Evolutionary conservation across 768 basidiomycete species (phyloP).

Genomic region (Tricholoma flavovirens): DNA sequence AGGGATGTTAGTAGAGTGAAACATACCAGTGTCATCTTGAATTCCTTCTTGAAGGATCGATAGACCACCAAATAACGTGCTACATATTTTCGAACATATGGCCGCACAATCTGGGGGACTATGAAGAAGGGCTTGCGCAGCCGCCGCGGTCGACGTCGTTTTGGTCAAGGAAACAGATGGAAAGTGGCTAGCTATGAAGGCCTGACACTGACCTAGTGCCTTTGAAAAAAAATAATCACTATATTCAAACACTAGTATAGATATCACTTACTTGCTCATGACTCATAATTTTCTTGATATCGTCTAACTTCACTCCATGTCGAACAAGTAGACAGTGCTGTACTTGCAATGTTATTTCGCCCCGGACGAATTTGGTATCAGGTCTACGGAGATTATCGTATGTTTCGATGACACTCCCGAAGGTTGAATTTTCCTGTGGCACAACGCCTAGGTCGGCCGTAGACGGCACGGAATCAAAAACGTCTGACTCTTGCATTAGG

Average conservation of each 20-base stretch:
- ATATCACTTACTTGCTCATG: constrained; percentile 63
- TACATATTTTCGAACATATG: constrained; percentile 67
- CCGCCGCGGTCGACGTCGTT: constrained; percentile 68
- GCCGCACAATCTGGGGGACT: constrained; percentile 53
- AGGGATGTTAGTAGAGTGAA: background rate
- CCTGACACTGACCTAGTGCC: constrained; percentile 78
- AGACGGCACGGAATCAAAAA: constrained; percentile 47
- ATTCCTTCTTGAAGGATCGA: constrained; percentile 57
- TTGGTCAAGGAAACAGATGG: constrained; percentile 48
- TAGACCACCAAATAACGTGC: constrained; percentile 53
- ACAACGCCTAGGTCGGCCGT: constrained; percentile 52
- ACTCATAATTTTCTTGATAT: constrained; percentile 60
- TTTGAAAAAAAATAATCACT: constrained; percentile 20
- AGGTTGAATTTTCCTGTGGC: constrained; percentile 77
- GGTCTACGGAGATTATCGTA: constrained; percentile 58
- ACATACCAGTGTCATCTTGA: constrained; percentile 52
- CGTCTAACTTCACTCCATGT: constrained; percentile 46
- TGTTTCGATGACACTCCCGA: constrained; percentile 69
- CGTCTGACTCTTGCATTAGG: constrained; percentile 37
- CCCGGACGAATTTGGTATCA: constrained; percentile 46
- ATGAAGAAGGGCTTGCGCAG: constrained; percentile 46
- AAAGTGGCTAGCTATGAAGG: constrained; percentile 48
- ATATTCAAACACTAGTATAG: background rate
- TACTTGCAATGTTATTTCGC: constrained; percentile 53
- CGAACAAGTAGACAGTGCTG: constrained; percentile 67